Percentiles rank a stretch among this genome's conserved stretches.
Conservation (phyloP, 2,329 filamentous ascomycete species). For the Elsinoe perseae region DNA sequence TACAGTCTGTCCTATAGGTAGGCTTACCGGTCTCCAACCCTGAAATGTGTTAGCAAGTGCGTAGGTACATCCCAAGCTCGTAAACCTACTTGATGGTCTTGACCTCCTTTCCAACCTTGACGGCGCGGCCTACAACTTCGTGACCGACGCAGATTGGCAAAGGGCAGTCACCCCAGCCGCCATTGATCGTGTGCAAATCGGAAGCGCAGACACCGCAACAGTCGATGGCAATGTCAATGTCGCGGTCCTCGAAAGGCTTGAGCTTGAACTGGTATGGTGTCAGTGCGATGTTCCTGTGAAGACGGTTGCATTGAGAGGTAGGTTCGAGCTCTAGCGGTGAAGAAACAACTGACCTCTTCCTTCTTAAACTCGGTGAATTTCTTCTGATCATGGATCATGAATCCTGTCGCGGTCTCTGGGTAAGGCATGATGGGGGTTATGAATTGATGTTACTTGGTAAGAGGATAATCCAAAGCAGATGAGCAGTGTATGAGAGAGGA, state of each 20-base stretch:
- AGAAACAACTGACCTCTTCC: conserved; percentile 39
- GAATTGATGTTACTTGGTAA: conserved; percentile 5
- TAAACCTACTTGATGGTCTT: conserved; percentile 36
- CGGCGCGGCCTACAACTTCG: conserved; percentile 45
- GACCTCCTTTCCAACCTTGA: conserved; percentile 45
- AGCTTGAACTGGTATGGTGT: conserved; percentile 55
- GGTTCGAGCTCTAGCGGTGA: background rate
- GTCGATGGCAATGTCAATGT: conserved; percentile 82
- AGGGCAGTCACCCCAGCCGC: conserved; percentile 58
- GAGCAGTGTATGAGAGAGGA: background rate
- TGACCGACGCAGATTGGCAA: conserved; percentile 60
- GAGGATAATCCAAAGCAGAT: background rate
- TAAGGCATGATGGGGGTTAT: conserved; percentile 38
- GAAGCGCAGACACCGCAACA: conserved; percentile 58
- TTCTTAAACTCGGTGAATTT: conserved; percentile 52
- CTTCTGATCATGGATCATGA: conserved; percentile 48
- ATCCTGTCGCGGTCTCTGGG: conserved; percentile 45
- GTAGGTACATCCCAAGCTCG: background rate
- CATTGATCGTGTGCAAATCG: conserved; percentile 43
- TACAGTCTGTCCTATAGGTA: background rate
- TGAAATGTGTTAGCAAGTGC: background rate
- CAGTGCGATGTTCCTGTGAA: background rate
- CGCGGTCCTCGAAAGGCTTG: conserved; percentile 78
- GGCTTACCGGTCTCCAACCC: conserved; percentile 29
- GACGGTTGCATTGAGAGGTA: background rate